Percentiles rank a stretch among this genome's conserved stretches.
These are phyloP conservation scores for Suhomyces bokatorum DNA, from an alignment of 1,139 yeast genomes.

Conservation along the genomic window DNA sequence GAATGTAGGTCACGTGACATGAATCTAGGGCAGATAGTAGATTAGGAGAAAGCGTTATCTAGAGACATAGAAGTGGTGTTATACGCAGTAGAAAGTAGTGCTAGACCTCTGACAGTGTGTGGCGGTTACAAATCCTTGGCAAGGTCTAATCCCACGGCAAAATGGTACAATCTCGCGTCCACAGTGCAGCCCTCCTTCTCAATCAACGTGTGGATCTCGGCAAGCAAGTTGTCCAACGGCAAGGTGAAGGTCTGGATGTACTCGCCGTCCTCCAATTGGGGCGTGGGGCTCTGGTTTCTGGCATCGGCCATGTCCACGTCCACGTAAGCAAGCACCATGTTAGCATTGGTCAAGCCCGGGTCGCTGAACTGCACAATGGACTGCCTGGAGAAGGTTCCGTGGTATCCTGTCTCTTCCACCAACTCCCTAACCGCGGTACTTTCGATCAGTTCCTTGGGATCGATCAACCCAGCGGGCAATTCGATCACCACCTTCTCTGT, in stretches of 20 bases:
- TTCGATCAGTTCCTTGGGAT: constrained; percentile 76
- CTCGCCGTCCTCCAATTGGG: constrained; percentile 84
- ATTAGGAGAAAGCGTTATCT: too few species aligned
- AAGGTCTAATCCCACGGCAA: constrained; percentile 65
- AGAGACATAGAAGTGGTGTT: too few species aligned
- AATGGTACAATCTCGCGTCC: constrained; percentile 85
- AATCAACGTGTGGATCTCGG: constrained; percentile 50
- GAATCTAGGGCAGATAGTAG: too few species aligned
- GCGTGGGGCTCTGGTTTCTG: constrained; percentile 65
- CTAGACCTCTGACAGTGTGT: background rate
- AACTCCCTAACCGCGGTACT: constrained; percentile 85
- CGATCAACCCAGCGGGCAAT: constrained; percentile 92
- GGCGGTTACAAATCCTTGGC: constrained; percentile 10
- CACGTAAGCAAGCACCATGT: constrained; percentile 75
- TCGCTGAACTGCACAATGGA: constrained; percentile 67
- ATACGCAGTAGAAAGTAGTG: too few species aligned
- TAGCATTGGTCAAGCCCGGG: constrained; percentile 94
- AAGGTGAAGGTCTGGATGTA: constrained; percentile 79
- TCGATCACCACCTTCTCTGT: constrained; percentile 85
- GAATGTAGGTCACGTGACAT: background rate
- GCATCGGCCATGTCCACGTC: constrained; percentile 68
- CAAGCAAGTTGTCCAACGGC: constrained; percentile 60
- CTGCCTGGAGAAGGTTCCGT: constrained; percentile 55
- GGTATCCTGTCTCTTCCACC: constrained; percentile 88
- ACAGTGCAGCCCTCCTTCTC: constrained; percentile 65